Evolutionary conservation across 129 eudicot species (phyloP).

Genomic region (Mikania micrantha): DNA sequence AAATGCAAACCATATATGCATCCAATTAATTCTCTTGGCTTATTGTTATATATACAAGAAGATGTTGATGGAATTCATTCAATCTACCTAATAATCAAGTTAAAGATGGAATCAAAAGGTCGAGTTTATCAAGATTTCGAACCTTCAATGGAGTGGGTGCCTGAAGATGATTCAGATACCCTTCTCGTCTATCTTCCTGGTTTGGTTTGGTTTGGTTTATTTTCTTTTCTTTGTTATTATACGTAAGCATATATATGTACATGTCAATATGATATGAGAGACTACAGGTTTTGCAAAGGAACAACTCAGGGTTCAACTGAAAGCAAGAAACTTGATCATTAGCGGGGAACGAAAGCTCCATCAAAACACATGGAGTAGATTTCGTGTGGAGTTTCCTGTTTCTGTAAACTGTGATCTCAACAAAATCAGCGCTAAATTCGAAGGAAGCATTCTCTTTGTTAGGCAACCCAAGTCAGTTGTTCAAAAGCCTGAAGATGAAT

Average conservation of each 20-base stretch:
- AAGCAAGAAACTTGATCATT: slow-evolving; percentile 39
- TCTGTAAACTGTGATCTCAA: slow-evolving; percentile 41
- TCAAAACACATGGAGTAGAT: slow-evolving; percentile 45
- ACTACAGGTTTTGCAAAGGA: slow-evolving; percentile 60
- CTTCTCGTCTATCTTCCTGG: slow-evolving; percentile 64
- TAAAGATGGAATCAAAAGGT: slow-evolving; percentile 25
- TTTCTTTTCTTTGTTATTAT: too few relatives aligned
- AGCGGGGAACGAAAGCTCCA: slow-evolving; percentile 48
- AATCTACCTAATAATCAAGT: too few relatives aligned
- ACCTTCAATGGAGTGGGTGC: slow-evolving; percentile 48
- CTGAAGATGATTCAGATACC: slow-evolving; percentile 56
- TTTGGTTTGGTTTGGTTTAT: not conserved
- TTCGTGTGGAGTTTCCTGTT: slow-evolving; percentile 54
- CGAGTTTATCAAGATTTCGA: slow-evolving; percentile 40
- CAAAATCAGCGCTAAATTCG: slow-evolving; percentile 57
- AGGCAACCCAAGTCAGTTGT: slow-evolving; percentile 51
- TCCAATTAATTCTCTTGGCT: too few relatives aligned
- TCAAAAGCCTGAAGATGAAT: slow-evolving; percentile 23
- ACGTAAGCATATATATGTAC: too few relatives aligned
- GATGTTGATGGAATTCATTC: too few relatives aligned
- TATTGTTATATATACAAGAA: too few relatives aligned
- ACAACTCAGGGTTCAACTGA: slow-evolving; percentile 53
- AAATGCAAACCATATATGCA: too few relatives aligned
- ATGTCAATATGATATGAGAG: too few relatives aligned
- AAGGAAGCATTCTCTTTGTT: slow-evolving; percentile 42